Conservation (phyloP, 768 basidiomycete genomes). For the Cytidiella melzeri region DNA sequence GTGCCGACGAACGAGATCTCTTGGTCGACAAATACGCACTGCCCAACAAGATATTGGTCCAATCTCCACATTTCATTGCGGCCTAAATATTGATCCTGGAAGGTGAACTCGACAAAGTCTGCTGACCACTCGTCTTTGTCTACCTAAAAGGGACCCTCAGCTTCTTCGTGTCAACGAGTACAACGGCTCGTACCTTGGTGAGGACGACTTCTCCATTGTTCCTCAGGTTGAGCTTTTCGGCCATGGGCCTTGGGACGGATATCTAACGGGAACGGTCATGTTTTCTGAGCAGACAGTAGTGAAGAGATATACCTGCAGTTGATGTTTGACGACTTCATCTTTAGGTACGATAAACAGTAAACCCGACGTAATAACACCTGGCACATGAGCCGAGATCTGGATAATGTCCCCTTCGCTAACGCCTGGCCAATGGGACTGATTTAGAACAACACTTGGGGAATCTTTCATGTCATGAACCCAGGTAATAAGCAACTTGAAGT, state of each 20-base stretch:
- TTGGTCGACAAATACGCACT: conserved; percentile 79
- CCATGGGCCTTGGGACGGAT: conserved; percentile 66
- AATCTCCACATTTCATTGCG: conserved; percentile 97
- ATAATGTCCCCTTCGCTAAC: conserved; percentile 72
- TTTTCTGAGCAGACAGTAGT: neutral
- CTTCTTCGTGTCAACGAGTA: too few species aligned
- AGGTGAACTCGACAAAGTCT: conserved; percentile 83
- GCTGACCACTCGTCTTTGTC: conserved; percentile 58
- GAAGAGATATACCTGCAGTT: conserved; percentile 49
- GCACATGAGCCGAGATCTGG: conserved; percentile 39
- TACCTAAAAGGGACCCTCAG: too few species aligned
- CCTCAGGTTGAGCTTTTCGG: conserved; percentile 63
- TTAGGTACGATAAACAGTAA: conserved; percentile 64
- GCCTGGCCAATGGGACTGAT: conserved; percentile 73
- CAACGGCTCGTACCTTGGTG: conserved; percentile 50
- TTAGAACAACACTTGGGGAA: conserved; percentile 54
- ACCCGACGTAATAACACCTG: conserved; percentile 35
- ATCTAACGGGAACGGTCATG: conserved; percentile 38
- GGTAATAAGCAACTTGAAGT: conserved; percentile 53
- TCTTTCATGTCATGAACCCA: conserved; percentile 76
- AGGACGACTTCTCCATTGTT: conserved; percentile 68
- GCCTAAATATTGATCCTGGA: conserved; percentile 93
- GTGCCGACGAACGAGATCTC: conserved; percentile 82
- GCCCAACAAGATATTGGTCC: conserved; percentile 71
- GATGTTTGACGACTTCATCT: conserved; percentile 59